Base-by-base conservation (phyloP, 2,329 filamentous ascomycete genomes). In the Aspergillus flavus region DNA sequence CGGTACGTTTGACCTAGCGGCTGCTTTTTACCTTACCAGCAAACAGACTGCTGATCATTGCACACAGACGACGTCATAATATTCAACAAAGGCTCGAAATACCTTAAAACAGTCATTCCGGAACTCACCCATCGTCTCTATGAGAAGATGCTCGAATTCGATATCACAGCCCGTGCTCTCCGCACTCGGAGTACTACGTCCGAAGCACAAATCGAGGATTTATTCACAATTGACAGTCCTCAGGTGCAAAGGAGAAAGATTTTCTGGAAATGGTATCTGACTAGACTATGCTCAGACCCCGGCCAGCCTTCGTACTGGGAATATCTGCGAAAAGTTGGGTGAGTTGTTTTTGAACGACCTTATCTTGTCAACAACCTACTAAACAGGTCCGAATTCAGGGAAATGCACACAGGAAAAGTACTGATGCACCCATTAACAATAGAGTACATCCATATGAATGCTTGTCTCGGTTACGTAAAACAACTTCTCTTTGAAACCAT, bases 201-300 rank as follows among this genome's bases (percentile, higher is more conserved):
- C 2, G 60, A 64, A 10, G 56, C 45, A n/a, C 57, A 57, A 3
- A 52, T 62, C 4, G 60, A 64, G 3, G 63, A 64, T 30, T 34
- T 57, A 14, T 64, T 64, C 46, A 64, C 59, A 7, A 59, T 62
- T 9, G 63, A 64, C 53, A 62, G 63, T 30, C 63, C 63, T 5
- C 63, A 64, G 2, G 63, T 64, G 23, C 60, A 64, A 48, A 60
- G 63, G 23, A 43, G 63, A 41, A 64, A 64, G 53, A 62, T 64
- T 41, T 64, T 64, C 30, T 64, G 63, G 63, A 64, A 64, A 32
- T 64, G 63, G 63, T 64, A 64, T 54, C n/a, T 64, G 46, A 64
- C 63, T 19, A 61, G 63, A 41, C 43, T 64, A 14, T 64, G 52
- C 26, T 60, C 57, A 19, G 63, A 64, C 36, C 63, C 63, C 19